A percentile compares a stretch with the other conserved stretches of the same genome.
These are phyloP conservation scores for Pulveroboletus sp. DNA, from an alignment of 768 basidiomycete species.

Conservation along the genomic window DNA sequence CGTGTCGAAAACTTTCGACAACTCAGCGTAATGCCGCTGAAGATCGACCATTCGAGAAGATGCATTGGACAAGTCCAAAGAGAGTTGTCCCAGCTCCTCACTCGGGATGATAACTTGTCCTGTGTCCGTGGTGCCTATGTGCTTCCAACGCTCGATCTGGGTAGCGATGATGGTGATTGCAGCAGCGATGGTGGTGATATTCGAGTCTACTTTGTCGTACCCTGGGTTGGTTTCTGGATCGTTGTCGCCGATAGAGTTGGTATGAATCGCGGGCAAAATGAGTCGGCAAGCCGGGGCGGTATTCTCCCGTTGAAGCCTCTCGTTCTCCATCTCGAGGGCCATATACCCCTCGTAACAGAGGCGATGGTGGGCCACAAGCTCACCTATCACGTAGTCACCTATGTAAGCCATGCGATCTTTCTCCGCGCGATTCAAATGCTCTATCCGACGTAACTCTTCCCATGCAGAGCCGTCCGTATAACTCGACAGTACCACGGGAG, in stretches of 20 bases:
- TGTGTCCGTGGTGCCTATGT: not conserved
- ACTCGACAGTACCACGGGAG: not conserved
- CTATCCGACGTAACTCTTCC: not conserved
- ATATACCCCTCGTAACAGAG: not conserved
- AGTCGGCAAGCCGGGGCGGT: not conserved
- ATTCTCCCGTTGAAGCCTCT: not conserved
- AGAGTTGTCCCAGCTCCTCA: slow-evolving; percentile 3
- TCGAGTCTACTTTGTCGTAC: not conserved
- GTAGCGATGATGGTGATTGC: not conserved
- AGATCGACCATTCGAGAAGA: slow-evolving; percentile 1
- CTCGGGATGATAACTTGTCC: not conserved
- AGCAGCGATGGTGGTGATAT: not conserved
- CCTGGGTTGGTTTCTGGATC: not conserved
- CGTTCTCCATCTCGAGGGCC: not conserved
- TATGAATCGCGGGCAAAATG: not conserved
- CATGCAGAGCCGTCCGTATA: not conserved
- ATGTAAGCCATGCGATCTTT: not conserved
- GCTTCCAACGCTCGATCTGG: not conserved
- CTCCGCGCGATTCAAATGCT: not conserved
- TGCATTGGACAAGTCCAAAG: not conserved
- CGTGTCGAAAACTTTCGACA: not conserved
- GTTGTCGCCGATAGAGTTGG: not conserved
- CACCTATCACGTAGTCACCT: not conserved
- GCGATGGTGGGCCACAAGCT: not conserved
- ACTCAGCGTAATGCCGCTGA: not conserved